phyloP scores from a whole-genome alignment of 2,329 filamentous ascomycete genomes.

The Rhynchosporium agropyri region DNA sequence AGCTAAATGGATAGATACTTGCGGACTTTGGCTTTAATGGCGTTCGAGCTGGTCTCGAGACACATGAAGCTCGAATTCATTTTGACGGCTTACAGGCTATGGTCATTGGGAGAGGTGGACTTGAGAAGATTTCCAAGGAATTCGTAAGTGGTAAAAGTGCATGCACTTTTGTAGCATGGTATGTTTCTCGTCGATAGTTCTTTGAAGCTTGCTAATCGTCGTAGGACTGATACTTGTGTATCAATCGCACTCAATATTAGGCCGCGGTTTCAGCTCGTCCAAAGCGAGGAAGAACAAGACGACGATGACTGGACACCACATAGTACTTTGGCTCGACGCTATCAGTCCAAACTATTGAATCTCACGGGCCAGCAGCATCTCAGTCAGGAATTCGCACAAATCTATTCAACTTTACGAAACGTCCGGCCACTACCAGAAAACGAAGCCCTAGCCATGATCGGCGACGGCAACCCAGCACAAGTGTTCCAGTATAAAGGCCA shows the following conservation, averaged over 20 bases:
- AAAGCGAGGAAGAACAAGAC: background rate
- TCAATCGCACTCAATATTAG: conserved; percentile 11
- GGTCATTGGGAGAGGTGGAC: conserved; percentile 19
- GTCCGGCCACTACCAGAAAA: conserved; percentile 2
- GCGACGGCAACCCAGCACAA: background rate
- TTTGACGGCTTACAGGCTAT: conserved; percentile 24
- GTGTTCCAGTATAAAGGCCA: conserved; percentile 16
- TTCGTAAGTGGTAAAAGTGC: conserved; percentile 3
- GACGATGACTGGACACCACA: conserved; percentile 5
- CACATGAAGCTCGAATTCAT: conserved; percentile 17
- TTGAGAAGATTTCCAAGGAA: conserved; percentile 10
- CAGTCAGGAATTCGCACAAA: background rate
- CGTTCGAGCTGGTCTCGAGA: conserved; percentile 6
- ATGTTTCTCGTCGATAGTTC: background rate
- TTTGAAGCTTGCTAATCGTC: background rate
- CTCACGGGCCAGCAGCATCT: conserved; percentile 7
- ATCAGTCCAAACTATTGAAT: conserved; percentile 9
- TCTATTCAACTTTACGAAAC: conserved; percentile 3
- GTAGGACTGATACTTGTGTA: conserved; percentile 14
- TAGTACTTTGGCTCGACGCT: background rate
- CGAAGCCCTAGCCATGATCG: conserved; percentile 5
- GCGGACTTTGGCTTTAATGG: conserved; percentile 13
- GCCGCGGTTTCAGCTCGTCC: conserved; percentile 1
- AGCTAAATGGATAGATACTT: background rate
- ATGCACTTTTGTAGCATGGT: conserved; percentile 11